phyloP scores from a whole-genome alignment of 2,329 filamentous ascomycete species.

The Pseudogymnoascus pannorum region DNA sequence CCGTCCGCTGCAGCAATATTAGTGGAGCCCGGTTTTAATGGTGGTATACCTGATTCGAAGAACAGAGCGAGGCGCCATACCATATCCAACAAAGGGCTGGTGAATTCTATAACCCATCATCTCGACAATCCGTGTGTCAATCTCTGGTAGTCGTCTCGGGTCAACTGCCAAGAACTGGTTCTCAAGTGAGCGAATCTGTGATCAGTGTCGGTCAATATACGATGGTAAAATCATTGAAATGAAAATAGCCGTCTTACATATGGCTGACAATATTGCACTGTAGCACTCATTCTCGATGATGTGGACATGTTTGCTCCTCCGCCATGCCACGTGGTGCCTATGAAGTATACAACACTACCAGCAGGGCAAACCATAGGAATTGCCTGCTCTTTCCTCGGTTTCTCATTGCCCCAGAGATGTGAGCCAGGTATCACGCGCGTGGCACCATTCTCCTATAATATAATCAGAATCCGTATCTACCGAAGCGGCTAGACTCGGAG shows the following conservation, averaged over 20 bases:
- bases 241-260: constrained; percentile 5
- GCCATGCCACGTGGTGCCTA: constrained; percentile 27
- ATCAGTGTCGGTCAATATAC: neutral
- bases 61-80: constrained; percentile 13
- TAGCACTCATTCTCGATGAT: constrained; percentile 21
- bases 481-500: neutral
- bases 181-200: constrained; percentile 27
- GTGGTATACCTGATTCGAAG: neutral
- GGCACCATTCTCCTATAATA: constrained; percentile 20
- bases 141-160: constrained; percentile 25
- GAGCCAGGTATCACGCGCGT: constrained; percentile 27
- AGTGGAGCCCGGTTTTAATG: neutral
- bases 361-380: constrained; percentile 26
- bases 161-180: constrained; percentile 29
- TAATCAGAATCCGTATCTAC: neutral
- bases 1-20: constrained; percentile 22
- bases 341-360: constrained; percentile 25
- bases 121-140: constrained; percentile 26
- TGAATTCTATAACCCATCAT: constrained; percentile 31
- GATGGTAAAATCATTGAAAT: neutral
- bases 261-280: constrained; percentile 27
- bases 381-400: constrained; percentile 22
- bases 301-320: constrained; percentile 23
- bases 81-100: constrained; percentile 29
- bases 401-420: constrained; percentile 25